Evolutionary conservation across 2,329 filamentous ascomycete species (phyloP).

Genomic region (Beauveria rudraprayagi): DNA sequence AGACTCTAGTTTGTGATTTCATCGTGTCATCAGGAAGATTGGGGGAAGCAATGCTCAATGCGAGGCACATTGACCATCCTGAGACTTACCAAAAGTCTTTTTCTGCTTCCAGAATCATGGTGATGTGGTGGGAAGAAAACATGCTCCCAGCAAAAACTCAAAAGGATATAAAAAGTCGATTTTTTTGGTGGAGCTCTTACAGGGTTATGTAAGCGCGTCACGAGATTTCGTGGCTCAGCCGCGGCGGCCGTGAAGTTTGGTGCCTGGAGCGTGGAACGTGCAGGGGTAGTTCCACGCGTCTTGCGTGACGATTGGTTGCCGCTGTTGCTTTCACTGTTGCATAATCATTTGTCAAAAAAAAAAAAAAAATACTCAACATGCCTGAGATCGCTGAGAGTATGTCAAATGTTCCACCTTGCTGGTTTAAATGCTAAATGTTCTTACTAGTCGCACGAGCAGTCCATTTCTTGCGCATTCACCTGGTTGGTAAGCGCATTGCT

Average conservation of each 20-base stretch:
- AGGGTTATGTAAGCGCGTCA: slow-evolving; percentile 21
- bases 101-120: slow-evolving; percentile 10
- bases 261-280: neutral
- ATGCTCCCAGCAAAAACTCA: slow-evolving; percentile 20
- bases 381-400: slow-evolving; percentile 56
- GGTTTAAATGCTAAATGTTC: slow-evolving; percentile 4
- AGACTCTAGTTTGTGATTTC: slow-evolving; percentile 96
- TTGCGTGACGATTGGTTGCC: neutral
- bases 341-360: neutral
- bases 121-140: slow-evolving; percentile 14
- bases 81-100: slow-evolving; percentile 21
- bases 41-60: slow-evolving; percentile 12
- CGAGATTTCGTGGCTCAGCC: slow-evolving; percentile 25
- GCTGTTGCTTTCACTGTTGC: neutral
- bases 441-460: slow-evolving; percentile 73
- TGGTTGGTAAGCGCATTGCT: slow-evolving; percentile 75
- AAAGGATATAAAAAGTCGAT: slow-evolving; percentile 15
- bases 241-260: neutral
- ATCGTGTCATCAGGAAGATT: slow-evolving; percentile 65
- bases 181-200: slow-evolving; percentile 10
- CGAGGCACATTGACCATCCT: neutral
- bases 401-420: neutral
- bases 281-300: neutral
- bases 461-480: slow-evolving; percentile 71
- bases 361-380: slow-evolving; percentile 31